These are phyloP conservation scores for Sicyos baderoa DNA, from an alignment of 306 rosid genomes.

Conservation along the genomic window DNA sequence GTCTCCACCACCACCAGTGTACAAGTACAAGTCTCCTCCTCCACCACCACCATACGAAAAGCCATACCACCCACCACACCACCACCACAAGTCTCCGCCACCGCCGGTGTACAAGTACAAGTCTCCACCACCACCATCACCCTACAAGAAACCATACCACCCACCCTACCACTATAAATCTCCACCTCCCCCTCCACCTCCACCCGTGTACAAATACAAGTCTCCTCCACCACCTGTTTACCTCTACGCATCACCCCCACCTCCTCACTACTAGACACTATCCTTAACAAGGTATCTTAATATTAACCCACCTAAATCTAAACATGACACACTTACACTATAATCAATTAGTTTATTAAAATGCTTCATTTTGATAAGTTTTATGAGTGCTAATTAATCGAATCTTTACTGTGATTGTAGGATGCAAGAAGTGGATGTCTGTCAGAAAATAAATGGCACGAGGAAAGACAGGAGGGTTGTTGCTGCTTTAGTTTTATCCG, in stretches of 20 bases:
- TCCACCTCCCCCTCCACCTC: no score
- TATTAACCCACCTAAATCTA: not conserved
- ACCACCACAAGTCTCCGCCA: no score
- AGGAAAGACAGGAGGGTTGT: not conserved
- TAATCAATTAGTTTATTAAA: no score
- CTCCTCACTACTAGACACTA: conserved; percentile 14
- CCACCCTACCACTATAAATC: no score
- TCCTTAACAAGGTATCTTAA: not conserved
- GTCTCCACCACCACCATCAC: not conserved
- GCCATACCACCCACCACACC: no score
- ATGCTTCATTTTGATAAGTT: not conserved
- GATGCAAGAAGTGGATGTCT: conserved; percentile 6
- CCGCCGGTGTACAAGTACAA: no score
- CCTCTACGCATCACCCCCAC: conserved; percentile 11
- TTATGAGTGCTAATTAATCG: not conserved
- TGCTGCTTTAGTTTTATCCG: conserved; percentile 9
- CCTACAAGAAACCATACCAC: not conserved
- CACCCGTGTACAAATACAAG: no score
- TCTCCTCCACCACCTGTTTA: not conserved
- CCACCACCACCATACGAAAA: no score
- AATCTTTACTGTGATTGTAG: conserved; percentile 9
- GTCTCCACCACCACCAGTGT: no score
- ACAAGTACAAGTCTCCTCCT: no score
- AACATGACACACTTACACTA: not conserved
- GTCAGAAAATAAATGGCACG: conserved; percentile 16